A percentile compares a stretch with the other conserved stretches of the same genome.
Evolutionary conservation across 139 green algal species (phyloP).

Genomic region (Closterium sp.): DNA sequence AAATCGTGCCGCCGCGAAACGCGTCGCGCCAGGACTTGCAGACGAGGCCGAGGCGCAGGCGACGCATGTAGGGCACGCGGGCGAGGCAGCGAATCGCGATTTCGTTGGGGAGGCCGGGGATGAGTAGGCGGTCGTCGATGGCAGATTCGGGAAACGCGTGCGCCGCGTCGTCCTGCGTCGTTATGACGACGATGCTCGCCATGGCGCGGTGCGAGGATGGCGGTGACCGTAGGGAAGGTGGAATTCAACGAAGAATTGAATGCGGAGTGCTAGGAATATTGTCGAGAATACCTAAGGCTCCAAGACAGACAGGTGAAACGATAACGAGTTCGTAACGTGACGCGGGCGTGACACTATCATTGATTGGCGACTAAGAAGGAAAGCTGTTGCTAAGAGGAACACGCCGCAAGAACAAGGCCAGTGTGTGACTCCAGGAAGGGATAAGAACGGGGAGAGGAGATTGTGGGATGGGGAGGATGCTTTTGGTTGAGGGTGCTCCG

Average conservation of each 20-base stretch:
- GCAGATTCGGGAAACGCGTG: not conserved
- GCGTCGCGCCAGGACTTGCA: not conserved
- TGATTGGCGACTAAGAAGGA: not conserved
- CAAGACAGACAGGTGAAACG: not conserved
- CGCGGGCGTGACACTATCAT: not conserved
- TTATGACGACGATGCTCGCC: not conserved
- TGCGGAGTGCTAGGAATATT: not conserved
- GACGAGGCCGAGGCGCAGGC: not conserved
- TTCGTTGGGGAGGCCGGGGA: not conserved
- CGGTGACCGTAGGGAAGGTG: not conserved
- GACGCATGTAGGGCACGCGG: not conserved
- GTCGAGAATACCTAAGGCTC: no score
- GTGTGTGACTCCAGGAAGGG: no score
- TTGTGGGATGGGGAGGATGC: no score
- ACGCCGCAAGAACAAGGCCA: not conserved
- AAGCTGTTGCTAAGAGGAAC: not conserved
- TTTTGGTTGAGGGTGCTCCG: no score
- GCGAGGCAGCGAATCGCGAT: not conserved
- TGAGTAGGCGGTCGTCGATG: not conserved
- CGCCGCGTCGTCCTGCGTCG: not conserved
- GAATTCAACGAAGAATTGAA: no score
- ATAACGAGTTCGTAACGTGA: not conserved
- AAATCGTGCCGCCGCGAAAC: not conserved
- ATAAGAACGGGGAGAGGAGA: no score
- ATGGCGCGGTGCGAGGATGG: not conserved